Percentiles rank a stretch among this genome's conserved stretches.
Conservation (phyloP, 2,329 filamentous ascomycete species). For the Colletotrichum neosansevieriae region DNA sequence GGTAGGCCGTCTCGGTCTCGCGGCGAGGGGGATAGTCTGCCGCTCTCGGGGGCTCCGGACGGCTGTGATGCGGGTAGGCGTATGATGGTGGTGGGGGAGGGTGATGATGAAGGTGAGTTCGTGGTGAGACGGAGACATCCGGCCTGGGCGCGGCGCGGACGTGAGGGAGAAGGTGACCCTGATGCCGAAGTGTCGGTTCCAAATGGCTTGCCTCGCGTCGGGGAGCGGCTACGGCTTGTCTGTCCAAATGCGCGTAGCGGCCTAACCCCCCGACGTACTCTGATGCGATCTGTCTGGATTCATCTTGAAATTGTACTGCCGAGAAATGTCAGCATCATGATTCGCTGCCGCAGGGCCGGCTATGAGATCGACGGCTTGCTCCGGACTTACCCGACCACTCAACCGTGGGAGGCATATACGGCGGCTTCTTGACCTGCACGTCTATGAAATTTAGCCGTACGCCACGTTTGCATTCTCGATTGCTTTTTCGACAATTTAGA, state of each 20-base stretch:
- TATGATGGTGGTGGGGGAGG: slow-evolving; percentile 25
- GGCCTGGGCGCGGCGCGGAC: slow-evolving; percentile 23
- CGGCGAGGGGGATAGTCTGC: slow-evolving; percentile 36
- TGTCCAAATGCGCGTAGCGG: slow-evolving; percentile 73
- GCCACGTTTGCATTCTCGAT: slow-evolving; percentile 85
- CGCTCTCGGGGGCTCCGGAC: slow-evolving; percentile 6
- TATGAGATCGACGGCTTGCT: background rate
- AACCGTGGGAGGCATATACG: slow-evolving; percentile 68
- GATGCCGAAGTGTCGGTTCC: slow-evolving; percentile 45
- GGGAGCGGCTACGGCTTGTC: slow-evolving; percentile 42
- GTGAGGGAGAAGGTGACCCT: slow-evolving; percentile 40
- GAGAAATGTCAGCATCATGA: slow-evolving; percentile 3
- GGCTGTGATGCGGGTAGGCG: slow-evolving; percentile 18
- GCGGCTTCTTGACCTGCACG: slow-evolving; percentile 77
- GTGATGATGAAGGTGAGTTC: slow-evolving; percentile 28
- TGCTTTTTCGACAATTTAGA: slow-evolving; percentile 90
- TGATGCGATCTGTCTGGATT: slow-evolving; percentile 89
- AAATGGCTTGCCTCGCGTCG: slow-evolving; percentile 43
- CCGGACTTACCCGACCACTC: slow-evolving; percentile 71
- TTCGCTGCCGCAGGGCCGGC: background rate
- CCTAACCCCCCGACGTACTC: slow-evolving; percentile 86
- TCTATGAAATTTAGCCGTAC: slow-evolving; percentile 93
- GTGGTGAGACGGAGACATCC: slow-evolving; percentile 29
- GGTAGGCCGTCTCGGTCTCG: slow-evolving; percentile 37
- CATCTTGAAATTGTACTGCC: slow-evolving; percentile 86